These are phyloP conservation scores for Sporothrix inflata DNA, from an alignment of 2,329 filamentous ascomycete species.

Conservation along the genomic window DNA sequence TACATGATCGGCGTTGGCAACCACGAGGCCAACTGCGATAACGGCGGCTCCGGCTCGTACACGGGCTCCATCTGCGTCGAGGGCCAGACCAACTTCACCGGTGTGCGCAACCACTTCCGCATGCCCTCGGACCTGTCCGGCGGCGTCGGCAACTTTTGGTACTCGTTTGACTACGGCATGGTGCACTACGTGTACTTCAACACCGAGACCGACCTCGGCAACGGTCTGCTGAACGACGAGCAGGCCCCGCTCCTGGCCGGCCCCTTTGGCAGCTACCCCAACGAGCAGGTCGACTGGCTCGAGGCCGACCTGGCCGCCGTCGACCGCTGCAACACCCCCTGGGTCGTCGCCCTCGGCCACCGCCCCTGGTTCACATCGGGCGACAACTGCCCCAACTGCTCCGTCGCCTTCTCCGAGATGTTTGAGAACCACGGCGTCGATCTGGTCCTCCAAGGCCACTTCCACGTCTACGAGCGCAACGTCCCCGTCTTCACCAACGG, in stretches of 20 bases:
- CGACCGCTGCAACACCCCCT: constrained; percentile 52
- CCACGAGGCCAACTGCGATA: constrained; percentile 53
- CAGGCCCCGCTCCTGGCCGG: constrained; percentile 9
- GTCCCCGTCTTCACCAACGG: constrained; percentile 32
- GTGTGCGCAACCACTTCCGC: constrained; percentile 34
- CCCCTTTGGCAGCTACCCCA: constrained; percentile 21
- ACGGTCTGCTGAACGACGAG: constrained; percentile 30
- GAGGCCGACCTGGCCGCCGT: constrained; percentile 49
- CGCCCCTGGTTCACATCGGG: constrained; percentile 50
- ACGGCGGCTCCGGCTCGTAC: constrained; percentile 48
- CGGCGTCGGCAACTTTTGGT: constrained; percentile 34
- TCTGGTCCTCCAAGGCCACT: constrained; percentile 33
- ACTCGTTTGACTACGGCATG: constrained; percentile 35
- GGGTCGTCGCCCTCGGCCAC: constrained; percentile 54
- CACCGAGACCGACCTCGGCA: constrained; percentile 33
- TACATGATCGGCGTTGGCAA: constrained; percentile 54
- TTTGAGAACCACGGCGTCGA: constrained; percentile 33
- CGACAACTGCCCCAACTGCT: constrained; percentile 27
- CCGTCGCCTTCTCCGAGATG: constrained; percentile 27
- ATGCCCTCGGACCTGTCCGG: constrained; percentile 31
- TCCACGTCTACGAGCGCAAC: constrained; percentile 37
- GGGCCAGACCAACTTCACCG: constrained; percentile 36
- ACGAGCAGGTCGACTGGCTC: constrained; percentile 43
- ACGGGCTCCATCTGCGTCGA: constrained; percentile 37
- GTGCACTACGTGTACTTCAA: constrained; percentile 30